phyloP scores from a whole-genome alignment of 768 basidiomycete species.

The Lepiota brunneoincarnata region DNA sequence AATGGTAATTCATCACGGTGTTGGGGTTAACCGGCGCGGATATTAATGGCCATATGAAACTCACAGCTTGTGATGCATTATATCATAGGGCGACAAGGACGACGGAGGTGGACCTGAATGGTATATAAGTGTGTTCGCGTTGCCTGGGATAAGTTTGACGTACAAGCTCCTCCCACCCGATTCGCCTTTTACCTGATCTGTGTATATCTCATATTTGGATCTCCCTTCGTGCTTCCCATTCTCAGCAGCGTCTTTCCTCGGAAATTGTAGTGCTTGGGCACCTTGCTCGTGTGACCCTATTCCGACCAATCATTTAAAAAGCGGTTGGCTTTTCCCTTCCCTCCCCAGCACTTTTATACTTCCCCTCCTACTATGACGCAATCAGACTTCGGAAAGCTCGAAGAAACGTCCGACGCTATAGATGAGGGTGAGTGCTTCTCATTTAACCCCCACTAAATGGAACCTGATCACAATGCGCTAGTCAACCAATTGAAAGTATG shows the following conservation, averaged over 20 bases:
- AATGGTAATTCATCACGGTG: background rate
- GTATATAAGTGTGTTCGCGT: background rate
- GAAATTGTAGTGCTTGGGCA: background rate
- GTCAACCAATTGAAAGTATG: slow-evolving; percentile 72
- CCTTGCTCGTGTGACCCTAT: too few relatives aligned
- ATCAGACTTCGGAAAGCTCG: slow-evolving; percentile 32
- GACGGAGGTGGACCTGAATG: background rate
- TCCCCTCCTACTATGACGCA: slow-evolving; percentile 12
- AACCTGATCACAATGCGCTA: slow-evolving; percentile 20
- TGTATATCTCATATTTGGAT: too few relatives aligned
- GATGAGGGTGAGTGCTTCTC: slow-evolving; percentile 36
- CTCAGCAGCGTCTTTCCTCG: background rate
- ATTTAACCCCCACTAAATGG: background rate
- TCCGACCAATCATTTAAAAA: background rate
- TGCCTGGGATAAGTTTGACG: background rate
- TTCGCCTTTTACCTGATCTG: background rate
- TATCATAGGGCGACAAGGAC: background rate
- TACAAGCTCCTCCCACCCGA: background rate
- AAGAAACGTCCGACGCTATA: slow-evolving; percentile 44
- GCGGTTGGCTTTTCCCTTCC: background rate
- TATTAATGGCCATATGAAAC: background rate
- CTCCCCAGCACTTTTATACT: background rate
- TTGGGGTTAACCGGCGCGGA: background rate
- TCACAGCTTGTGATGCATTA: background rate
- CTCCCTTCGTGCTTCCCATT: too few relatives aligned